phyloP scores from a whole-genome alignment of 164 flowering plant species.

The Sedum album region DNA sequence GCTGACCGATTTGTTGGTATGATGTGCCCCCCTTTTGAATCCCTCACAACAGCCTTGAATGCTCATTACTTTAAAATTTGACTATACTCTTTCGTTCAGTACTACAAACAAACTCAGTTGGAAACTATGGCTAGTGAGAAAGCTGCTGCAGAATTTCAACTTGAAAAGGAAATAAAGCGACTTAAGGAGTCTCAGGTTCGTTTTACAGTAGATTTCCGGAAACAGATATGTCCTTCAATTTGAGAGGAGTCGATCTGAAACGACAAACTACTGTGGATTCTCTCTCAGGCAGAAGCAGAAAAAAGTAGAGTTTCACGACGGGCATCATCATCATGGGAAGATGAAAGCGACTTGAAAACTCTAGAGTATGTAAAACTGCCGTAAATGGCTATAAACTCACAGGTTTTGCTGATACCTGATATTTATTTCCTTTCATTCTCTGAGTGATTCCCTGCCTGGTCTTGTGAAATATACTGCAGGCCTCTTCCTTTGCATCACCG shows the following conservation, averaged over 20 bases:
- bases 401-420: background rate
- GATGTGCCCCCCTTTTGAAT: background rate
- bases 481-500: conserved; percentile 95
- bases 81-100: conserved; percentile 31
- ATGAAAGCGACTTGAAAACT: conserved; percentile 74
- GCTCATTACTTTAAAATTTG: conserved; percentile 4
- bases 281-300: conserved; percentile 78
- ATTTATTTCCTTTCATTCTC: background rate
- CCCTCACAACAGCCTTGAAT: background rate
- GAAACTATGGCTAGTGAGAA: conserved; percentile 96
- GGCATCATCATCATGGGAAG: conserved; percentile 82
- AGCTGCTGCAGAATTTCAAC: conserved; percentile 93
- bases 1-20: conserved; percentile 90
- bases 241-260: background rate
- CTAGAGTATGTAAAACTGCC: conserved; percentile 66
- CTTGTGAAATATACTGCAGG: conserved; percentile 32
- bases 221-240: background rate
- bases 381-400: background rate
- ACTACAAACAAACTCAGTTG: conserved; percentile 96
- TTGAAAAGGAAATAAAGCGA: conserved; percentile 88
- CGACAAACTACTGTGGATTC: conserved; percentile 18
- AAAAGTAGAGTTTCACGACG: conserved; percentile 71
- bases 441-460: conserved; percentile 2
- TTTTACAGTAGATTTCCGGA: conserved; percentile 10
- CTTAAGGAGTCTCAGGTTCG: conserved; percentile 78